These are phyloP conservation scores for Vigna unguiculata DNA, from an alignment of 306 rosid species.

Conservation along the genomic window DNA sequence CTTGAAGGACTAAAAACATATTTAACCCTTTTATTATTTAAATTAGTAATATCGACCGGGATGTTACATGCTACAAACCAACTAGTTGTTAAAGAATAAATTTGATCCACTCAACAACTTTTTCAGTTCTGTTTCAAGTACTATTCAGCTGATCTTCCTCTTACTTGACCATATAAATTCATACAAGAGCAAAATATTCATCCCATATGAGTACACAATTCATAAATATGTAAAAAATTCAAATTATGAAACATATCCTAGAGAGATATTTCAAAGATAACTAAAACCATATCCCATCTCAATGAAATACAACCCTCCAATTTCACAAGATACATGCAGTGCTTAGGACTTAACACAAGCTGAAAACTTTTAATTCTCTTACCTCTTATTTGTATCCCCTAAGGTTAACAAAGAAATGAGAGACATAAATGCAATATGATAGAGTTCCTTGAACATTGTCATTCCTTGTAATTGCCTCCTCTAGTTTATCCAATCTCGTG, in stretches of 20 bases:
- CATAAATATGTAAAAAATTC: slow-evolving; percentile 7
- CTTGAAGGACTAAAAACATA: no score
- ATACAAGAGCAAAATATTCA: slow-evolving; percentile 7
- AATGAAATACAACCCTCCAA: slow-evolving; percentile 10
- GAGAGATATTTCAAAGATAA: slow-evolving; percentile 11
- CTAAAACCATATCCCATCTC: slow-evolving; percentile 25
- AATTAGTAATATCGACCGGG: no score
- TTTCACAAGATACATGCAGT: not conserved
- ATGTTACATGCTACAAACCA: slow-evolving; percentile 34
- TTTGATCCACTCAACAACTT: not conserved
- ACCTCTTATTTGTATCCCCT: slow-evolving; percentile 96
- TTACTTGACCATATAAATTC: not conserved
- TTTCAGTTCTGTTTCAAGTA: not conserved
- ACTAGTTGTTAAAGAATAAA: slow-evolving; percentile 9
- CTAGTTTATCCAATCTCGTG: slow-evolving; percentile 95
- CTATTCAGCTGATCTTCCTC: slow-evolving; percentile 13
- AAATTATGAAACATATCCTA: not conserved
- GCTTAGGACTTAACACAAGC: slow-evolving; percentile 26
- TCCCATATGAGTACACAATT: slow-evolving; percentile 18
- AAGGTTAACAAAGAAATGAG: slow-evolving; percentile 91
- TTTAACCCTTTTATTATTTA: no score
- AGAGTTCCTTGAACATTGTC: slow-evolving; percentile 91
- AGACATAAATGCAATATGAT: slow-evolving; percentile 87
- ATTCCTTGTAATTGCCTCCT: slow-evolving; percentile 97
- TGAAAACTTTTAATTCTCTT: slow-evolving; percentile 33